Conservation (phyloP, 495 filamentous ascomycete genomes). For the Penicillium waksmanii region DNA sequence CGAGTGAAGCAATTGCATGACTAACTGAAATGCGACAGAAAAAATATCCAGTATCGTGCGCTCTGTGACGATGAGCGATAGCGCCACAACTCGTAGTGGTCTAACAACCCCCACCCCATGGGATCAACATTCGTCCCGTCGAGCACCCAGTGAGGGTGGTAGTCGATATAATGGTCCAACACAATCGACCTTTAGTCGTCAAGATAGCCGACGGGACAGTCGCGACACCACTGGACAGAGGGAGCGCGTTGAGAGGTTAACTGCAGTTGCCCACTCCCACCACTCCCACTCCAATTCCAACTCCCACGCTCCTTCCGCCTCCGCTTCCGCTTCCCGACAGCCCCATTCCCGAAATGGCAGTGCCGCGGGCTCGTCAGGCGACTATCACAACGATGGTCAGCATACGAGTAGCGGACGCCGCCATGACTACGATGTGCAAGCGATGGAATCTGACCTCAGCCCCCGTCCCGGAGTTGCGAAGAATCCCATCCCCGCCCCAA, state of each 20-base stretch:
- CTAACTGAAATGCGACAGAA: conserved; percentile 54
- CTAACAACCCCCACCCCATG: conserved; percentile 62
- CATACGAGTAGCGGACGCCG: conserved; percentile 57
- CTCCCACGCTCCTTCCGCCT: neutral
- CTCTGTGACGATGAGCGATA: conserved; percentile 73
- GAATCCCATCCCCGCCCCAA: conserved; percentile 90
- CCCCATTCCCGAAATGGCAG: conserved; percentile 73
- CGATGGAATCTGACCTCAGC: conserved; percentile 87
- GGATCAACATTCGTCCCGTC: conserved; percentile 57
- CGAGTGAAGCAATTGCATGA: neutral
- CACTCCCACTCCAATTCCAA: too few species aligned
- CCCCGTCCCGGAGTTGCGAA: conserved; percentile 69
- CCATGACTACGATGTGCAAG: conserved; percentile 95
- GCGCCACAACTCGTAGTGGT: conserved; percentile 50
- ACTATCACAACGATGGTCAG: conserved; percentile 68
- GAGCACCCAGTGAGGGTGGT: conserved; percentile 51
- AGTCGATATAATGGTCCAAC: conserved; percentile 33
- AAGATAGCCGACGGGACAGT: conserved; percentile 61
- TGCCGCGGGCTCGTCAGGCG: conserved; percentile 71
- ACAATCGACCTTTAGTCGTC: conserved; percentile 40
- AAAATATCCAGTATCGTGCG: conserved; percentile 96
- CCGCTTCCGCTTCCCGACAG: conserved; percentile 34
- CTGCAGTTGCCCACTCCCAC: conserved; percentile 38
- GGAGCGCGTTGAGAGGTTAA: conserved; percentile 64
- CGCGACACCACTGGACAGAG: conserved; percentile 57